These are phyloP conservation scores for Calonectria leucothoes DNA, from an alignment of 2,329 filamentous ascomycete species.

Conservation along the genomic window DNA sequence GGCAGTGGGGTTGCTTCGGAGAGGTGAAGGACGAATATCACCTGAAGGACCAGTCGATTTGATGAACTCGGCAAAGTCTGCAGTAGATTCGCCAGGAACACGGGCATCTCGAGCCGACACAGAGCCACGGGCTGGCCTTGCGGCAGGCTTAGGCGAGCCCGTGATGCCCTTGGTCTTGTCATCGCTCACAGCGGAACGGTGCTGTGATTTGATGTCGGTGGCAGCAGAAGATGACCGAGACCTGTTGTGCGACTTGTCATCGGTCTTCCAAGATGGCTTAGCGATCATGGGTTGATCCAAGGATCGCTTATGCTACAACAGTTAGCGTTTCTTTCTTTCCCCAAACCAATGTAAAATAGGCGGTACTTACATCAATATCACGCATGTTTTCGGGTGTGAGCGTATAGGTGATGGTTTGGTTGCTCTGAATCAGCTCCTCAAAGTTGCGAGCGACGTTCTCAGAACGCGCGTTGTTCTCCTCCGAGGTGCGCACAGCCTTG, in stretches of 20 bases:
- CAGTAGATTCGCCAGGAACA: slow-evolving; percentile 75
- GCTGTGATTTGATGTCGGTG: slow-evolving; percentile 45
- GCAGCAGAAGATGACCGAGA: slow-evolving; percentile 63
- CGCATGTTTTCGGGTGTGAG: slow-evolving; percentile 84
- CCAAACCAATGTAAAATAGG: too few species aligned
- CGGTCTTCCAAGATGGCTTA: slow-evolving; percentile 58
- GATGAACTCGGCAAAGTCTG: slow-evolving; percentile 91
- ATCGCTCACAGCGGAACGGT: slow-evolving; percentile 28
- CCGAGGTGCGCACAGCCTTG: slow-evolving; percentile 67
- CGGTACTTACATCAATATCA: slow-evolving; percentile 73
- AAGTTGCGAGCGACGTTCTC: slow-evolving; percentile 76
- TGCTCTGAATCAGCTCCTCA: slow-evolving; percentile 84
- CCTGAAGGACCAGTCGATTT: slow-evolving; percentile 82
- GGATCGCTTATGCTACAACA: slow-evolving; percentile 53
- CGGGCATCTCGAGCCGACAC: slow-evolving; percentile 76
- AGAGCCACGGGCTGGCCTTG: slow-evolving; percentile 36
- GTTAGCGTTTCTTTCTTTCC: slow-evolving; percentile 30
- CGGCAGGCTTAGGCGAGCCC: slow-evolving; percentile 28
- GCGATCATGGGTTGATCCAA: slow-evolving; percentile 55
- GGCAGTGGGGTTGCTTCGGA: slow-evolving; percentile 44
- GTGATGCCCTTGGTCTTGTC: slow-evolving; percentile 36
- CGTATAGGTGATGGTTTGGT: slow-evolving; percentile 85
- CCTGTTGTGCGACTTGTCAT: slow-evolving; percentile 56
- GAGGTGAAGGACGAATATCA: slow-evolving; percentile 50
- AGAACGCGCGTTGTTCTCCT: slow-evolving; percentile 63